Evolutionary conservation across 2,329 filamentous ascomycete species (phyloP).

Genomic region (Thielaviopsis musarum): DNA sequence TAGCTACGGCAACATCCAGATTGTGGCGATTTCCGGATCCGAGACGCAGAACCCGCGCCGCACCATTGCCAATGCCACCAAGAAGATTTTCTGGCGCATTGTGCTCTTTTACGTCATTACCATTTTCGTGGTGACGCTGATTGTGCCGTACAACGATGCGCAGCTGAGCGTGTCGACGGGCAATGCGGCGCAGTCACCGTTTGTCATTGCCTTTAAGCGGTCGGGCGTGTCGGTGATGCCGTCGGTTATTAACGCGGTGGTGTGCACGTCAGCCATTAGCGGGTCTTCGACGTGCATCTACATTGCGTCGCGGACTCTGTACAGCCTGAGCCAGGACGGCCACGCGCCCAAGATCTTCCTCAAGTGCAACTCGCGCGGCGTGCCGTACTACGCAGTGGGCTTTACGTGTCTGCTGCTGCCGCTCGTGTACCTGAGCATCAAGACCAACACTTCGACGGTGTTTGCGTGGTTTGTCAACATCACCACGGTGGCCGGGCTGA

Average conservation of each 20-base stretch:
- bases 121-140: conserved; percentile 15
- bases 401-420: conserved; percentile 21
- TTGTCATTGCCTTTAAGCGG: conserved; percentile 15
- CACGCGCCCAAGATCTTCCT: conserved; percentile 23
- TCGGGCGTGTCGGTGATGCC: conserved; percentile 14
- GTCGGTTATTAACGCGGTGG: conserved; percentile 15
- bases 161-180: conserved; percentile 7
- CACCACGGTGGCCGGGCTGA: conserved; percentile 25
- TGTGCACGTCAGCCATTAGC: conserved; percentile 15
- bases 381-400: conserved; percentile 24
- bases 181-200: conserved; percentile 14
- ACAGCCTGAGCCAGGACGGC: conserved; percentile 23
- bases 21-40: conserved; percentile 14
- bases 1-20: conserved; percentile 19
- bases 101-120: conserved; percentile 16
- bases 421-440: conserved; percentile 25
- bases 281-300: conserved; percentile 16
- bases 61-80: conserved; percentile 15
- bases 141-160: conserved; percentile 16
- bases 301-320: conserved; percentile 24
- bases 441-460: conserved; percentile 20
- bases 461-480: conserved; percentile 28
- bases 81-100: conserved; percentile 17
- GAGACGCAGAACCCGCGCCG: conserved; percentile 16
- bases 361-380: conserved; percentile 21